Evolutionary conservation across 1,284 basidiomycete genomes (phyloP).

Genomic region (Ustilago crameri): DNA sequence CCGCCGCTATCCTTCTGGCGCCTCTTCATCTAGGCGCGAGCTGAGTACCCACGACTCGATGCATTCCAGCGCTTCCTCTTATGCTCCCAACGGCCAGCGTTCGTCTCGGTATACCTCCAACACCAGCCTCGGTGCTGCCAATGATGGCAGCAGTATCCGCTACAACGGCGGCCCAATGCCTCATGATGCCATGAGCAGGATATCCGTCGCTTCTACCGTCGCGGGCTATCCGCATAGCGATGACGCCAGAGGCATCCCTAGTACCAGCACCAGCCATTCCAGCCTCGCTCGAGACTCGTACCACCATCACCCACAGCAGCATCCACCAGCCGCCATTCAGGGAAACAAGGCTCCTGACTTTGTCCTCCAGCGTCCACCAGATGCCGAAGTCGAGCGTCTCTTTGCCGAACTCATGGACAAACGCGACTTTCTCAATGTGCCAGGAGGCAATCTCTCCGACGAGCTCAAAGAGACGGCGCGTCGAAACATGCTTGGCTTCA

Average conservation of each 20-base stretch:
- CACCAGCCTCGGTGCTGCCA: conserved; percentile 16
- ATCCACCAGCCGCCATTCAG: neutral
- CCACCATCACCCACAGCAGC: conserved; percentile 7
- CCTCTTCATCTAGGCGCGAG: conserved; percentile 33
- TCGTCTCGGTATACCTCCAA: conserved; percentile 43
- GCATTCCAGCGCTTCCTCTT: conserved; percentile 27
- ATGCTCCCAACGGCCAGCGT: conserved; percentile 21
- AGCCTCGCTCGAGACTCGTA: conserved; percentile 33
- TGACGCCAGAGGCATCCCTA: conserved; percentile 6
- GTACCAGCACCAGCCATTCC: conserved; percentile 25
- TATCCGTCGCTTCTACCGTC: conserved; percentile 39
- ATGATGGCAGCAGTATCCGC: conserved; percentile 16
- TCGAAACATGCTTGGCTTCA: conserved; percentile 64
- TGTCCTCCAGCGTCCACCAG: conserved; percentile 49
- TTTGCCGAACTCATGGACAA: conserved; percentile 67
- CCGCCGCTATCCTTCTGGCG: conserved; percentile 32
- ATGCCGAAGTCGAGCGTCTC: conserved; percentile 63
- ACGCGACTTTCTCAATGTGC: conserved; percentile 62
- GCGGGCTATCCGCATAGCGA: conserved; percentile 17
- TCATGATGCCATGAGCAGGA: conserved; percentile 24
- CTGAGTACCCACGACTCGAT: conserved; percentile 39
- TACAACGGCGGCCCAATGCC: conserved; percentile 23
- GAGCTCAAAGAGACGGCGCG: conserved; percentile 56
- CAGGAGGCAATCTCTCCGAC: conserved; percentile 60
- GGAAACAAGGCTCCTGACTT: conserved; percentile 51